These are phyloP conservation scores for Crotalaria pallida DNA, from an alignment of 306 rosid genomes.

Conservation along the genomic window DNA sequence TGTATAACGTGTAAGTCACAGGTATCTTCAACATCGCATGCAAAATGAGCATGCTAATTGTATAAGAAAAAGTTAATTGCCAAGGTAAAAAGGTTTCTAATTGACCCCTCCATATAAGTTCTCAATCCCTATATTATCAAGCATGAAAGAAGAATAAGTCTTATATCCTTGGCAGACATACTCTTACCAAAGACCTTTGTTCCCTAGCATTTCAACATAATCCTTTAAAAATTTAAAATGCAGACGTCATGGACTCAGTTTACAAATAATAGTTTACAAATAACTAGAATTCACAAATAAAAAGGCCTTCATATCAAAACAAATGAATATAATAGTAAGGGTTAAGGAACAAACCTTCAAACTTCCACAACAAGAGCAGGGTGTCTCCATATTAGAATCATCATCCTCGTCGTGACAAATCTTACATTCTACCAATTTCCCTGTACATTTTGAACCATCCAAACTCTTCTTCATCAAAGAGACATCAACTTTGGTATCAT, in stretches of 20 bases:
- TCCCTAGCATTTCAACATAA: constrained; percentile 15
- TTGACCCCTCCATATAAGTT: not conserved
- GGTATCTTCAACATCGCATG: not conserved
- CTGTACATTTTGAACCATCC: constrained; percentile 30
- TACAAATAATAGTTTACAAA: not conserved
- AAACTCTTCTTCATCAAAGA: constrained; percentile 35
- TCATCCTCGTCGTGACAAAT: constrained; percentile 96
- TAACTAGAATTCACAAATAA: not conserved
- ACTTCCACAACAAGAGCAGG: constrained; percentile 97
- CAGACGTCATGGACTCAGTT: not conserved
- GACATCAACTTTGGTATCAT: constrained; percentile 28
- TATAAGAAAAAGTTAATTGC: not conserved
- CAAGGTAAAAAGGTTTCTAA: not conserved
- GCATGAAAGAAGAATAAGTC: not conserved
- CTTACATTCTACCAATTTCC: constrained; percentile 75
- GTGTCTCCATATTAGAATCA: constrained; percentile 84
- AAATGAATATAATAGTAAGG: not conserved
- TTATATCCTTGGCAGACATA: not conserved
- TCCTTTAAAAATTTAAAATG: not conserved
- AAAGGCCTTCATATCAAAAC: not conserved
- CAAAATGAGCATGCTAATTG: not conserved
- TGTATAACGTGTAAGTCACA: not conserved
- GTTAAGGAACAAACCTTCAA: constrained; percentile 56
- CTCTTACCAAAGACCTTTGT: not conserved
- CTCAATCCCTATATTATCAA: not conserved